Conservation (phyloP, 202 grass and related monocot species). For the Digitaria exilis region DNA sequence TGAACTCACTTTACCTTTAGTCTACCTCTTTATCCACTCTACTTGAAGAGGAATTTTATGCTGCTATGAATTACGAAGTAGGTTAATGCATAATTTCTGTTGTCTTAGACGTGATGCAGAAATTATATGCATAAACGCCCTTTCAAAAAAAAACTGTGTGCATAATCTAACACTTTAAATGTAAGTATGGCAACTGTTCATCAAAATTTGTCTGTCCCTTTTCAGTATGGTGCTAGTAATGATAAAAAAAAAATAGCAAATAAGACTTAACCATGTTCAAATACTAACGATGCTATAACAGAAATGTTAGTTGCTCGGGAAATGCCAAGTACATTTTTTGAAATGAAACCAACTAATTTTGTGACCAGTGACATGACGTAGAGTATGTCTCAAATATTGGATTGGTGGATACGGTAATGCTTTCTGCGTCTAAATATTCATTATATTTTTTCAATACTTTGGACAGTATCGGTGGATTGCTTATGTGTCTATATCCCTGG, state of each 20-base stretch:
- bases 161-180: not conserved
- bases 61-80: constrained; percentile 7
- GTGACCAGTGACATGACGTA: not conserved
- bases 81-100: not conserved
- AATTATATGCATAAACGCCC: not conserved
- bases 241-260: not conserved
- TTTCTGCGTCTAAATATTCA: constrained; percentile 25
- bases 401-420: constrained; percentile 6
- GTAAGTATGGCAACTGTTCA: not conserved
- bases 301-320: constrained; percentile 7
- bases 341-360: not conserved
- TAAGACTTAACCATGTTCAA: not conserved
- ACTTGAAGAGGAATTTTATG: not conserved
- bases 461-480: constrained; percentile 95
- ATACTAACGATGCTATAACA: not conserved
- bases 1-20: not conserved
- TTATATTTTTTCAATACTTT: constrained; percentile 39
- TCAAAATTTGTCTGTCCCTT: not conserved
- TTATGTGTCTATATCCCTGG: constrained; percentile 83
- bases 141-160: not conserved
- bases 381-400: constrained; percentile 4
- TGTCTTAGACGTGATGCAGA: not conserved
- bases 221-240: not conserved
- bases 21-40: constrained; percentile 20
- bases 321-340: not conserved